Base-by-base conservation (phyloP, 768 basidiomycete species). In the Leccinum ochraceum region DNA sequence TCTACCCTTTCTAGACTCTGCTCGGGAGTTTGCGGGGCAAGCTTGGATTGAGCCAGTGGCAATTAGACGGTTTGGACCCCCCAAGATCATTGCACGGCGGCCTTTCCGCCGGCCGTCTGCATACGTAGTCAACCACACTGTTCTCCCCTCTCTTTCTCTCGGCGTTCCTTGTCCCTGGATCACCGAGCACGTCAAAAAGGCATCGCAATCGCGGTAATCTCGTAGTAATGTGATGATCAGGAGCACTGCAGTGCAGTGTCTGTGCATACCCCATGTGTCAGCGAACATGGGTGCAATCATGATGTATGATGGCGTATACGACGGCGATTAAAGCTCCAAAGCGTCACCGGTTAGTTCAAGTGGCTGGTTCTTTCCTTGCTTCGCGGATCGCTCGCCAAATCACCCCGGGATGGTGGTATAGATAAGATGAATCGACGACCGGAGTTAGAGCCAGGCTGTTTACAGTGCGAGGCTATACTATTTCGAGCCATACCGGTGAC, bases 331-430 rank as follows among this genome's bases (percentile, higher is more conserved):
- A 60, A 49, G 14, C 42, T n/a, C n/a, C 57, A 52, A 36, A 54
- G 20, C 30, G 4, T 44, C 42, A 20, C 42, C n/a, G 42, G 42
- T 44, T 11, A n/a, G 42, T 20, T 44, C 34, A 36, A 14, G 34
- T 36, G 4, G 42, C 10, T 4, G 51, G 59, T 28, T 49, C 56
- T 42, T 8, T 60, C 69, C 69, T 66, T 63, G 60, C 58, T 71
- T 69, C 61, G 59, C 69, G 69, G 69, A 71, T 26, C n/a, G 36
- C 17, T 44, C 42, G n/a, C 42, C 9, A 44, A 44, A 44, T 44
- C 17, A 44, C 42, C n/a, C 42, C n/a, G 42, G 4, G 42, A 44
- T 44, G 42, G 42, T 44, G 42, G 42, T 44, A 44, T 20, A 20
- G 17, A 44, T 44, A 44, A 44, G 42, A 44, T 44, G n/a, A 44